These are phyloP conservation scores for Bonia amplexicaulis DNA, from an alignment of 176 grass and related monocot species.

Conservation along the genomic window DNA sequence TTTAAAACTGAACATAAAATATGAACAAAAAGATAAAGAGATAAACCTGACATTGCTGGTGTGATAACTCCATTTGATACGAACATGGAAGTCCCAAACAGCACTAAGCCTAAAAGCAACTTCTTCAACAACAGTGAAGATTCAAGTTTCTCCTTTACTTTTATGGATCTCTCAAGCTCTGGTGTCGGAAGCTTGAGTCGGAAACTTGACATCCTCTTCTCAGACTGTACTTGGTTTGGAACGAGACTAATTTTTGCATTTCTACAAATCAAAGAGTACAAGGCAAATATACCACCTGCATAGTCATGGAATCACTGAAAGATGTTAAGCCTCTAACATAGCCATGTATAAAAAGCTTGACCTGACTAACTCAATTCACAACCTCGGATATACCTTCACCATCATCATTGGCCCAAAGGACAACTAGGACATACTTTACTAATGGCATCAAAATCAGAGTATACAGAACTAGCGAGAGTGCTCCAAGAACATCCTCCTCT, in stretches of 20 bases:
- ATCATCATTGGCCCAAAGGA: slow-evolving; percentile 85
- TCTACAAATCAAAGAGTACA: slow-evolving; percentile 95
- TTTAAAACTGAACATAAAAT: neutral
- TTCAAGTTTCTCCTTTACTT: slow-evolving; percentile 87
- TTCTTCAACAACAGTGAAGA: slow-evolving; percentile 71
- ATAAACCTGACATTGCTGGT: slow-evolving; percentile 94
- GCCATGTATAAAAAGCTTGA: neutral
- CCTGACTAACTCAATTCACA: slow-evolving; percentile 45
- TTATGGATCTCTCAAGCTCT: slow-evolving; percentile 78
- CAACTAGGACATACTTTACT: slow-evolving; percentile 86
- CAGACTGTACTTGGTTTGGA: slow-evolving; percentile 74
- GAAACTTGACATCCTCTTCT: slow-evolving; percentile 76
- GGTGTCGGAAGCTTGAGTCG: slow-evolving; percentile 64
- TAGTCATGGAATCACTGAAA: slow-evolving; percentile 28
- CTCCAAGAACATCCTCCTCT: slow-evolving; percentile 88
- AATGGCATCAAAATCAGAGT: slow-evolving; percentile 74
- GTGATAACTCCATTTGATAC: slow-evolving; percentile 94
- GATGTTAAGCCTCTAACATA: slow-evolving; percentile 33
- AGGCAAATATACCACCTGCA: slow-evolving; percentile 92
- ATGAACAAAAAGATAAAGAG: slow-evolving; percentile 18
- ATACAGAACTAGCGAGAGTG: slow-evolving; percentile 88
- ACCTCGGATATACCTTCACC: slow-evolving; percentile 71
- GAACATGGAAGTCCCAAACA: slow-evolving; percentile 95
- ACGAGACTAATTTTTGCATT: slow-evolving; percentile 84
- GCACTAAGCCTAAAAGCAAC: slow-evolving; percentile 64